phyloP scores from a whole-genome alignment of 2,329 filamentous ascomycete species.

The Epichloe brachyelytri region DNA sequence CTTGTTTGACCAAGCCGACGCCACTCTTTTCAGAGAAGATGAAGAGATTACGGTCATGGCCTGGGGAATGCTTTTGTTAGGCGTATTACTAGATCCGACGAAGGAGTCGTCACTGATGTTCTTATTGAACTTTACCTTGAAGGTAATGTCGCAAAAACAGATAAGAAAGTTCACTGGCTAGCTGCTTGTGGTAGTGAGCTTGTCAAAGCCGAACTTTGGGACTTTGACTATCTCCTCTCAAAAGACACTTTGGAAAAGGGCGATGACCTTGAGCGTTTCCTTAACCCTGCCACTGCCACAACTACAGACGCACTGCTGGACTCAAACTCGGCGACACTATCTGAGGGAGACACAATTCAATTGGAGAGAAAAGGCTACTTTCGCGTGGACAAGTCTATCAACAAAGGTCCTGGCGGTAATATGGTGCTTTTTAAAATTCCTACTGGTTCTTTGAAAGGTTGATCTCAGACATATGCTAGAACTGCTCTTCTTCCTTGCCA shows the following conservation, averaged over 20 bases:
- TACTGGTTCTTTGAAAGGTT: background rate
- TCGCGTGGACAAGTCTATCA: background rate
- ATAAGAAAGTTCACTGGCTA: conserved; percentile 3
- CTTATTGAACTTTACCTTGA: background rate
- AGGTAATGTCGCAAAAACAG: background rate
- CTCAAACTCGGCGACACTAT: background rate
- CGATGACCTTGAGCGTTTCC: background rate
- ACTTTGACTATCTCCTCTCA: background rate
- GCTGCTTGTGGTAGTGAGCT: background rate
- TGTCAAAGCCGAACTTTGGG: background rate
- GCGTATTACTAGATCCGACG: background rate
- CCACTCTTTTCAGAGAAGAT: background rate
- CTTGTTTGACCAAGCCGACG: conserved; percentile 1
- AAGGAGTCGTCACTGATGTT: background rate
- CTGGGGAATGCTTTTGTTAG: background rate
- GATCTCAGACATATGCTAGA: too few relatives aligned
- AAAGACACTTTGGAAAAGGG: background rate
- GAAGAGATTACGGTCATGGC: background rate
- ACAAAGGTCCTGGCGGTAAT: background rate
- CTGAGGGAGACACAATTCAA: background rate
- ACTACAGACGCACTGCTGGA: background rate
- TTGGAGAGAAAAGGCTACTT: conserved; percentile 1
- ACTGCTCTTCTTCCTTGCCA: too few relatives aligned
- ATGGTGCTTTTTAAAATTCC: conserved; percentile 2
- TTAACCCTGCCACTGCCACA: background rate